Percentiles rank a stretch among this genome's conserved stretches.
Conservation (phyloP, 306 rosid genomes). For the Albizia julibrissin region DNA sequence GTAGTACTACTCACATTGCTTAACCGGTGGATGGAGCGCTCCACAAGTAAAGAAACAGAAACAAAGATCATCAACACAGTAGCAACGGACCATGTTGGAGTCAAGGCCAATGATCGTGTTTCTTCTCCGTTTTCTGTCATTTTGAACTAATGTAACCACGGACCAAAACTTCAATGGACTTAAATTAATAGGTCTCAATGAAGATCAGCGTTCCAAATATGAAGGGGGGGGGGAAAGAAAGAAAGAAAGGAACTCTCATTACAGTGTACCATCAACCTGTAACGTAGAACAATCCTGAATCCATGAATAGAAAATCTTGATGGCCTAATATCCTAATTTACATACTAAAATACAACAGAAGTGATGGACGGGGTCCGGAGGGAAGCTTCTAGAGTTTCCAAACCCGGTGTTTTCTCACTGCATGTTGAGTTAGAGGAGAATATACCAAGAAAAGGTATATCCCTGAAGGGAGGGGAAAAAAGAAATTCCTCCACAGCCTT, state of each 20-base stretch:
- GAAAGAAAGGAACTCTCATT: conserved; percentile 4
- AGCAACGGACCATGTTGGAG: conserved; percentile 99
- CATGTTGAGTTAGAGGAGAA: conserved; percentile 6
- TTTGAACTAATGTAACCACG: conserved; percentile 34
- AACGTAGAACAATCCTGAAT: conserved; percentile 13
- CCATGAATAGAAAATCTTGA: conserved; percentile 31
- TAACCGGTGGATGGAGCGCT: conserved; percentile 80
- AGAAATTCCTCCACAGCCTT: not conserved
- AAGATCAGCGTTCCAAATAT: conserved; percentile 10
- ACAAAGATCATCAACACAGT: conserved; percentile 87
- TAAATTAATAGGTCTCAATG: conserved; percentile 16
- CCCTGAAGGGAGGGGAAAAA: not conserved
- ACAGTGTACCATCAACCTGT: conserved; percentile 28
- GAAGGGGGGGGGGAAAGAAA: no score
- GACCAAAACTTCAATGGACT: conserved; percentile 35
- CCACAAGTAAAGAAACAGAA: conserved; percentile 88
- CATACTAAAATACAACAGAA: conserved; percentile 22
- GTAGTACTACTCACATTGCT: conserved; percentile 45
- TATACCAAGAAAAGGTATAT: not conserved
- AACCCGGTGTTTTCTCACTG: conserved; percentile 25
- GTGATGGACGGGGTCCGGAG: not conserved
- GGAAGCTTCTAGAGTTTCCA: conserved; percentile 28
- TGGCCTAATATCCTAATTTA: conserved; percentile 21
- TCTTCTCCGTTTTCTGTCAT: conserved; percentile 65
- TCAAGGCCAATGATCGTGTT: conserved; percentile 89